These are phyloP conservation scores for Carex pumila DNA, from an alignment of 176 grass and related monocot genomes.

Conservation along the genomic window DNA sequence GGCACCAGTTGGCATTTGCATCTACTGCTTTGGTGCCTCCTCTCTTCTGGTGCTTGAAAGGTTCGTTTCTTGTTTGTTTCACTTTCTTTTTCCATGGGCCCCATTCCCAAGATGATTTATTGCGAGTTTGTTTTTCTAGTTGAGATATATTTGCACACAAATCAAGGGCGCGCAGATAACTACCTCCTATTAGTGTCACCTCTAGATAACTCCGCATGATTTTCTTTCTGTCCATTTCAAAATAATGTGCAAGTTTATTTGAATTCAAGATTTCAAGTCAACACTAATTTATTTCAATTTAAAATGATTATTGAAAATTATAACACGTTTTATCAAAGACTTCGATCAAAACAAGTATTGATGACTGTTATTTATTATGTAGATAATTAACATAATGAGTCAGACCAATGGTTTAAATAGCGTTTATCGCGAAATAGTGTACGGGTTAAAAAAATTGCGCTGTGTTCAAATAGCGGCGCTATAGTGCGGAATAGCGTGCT, in stretches of 20 bases:
- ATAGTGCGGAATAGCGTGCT: no score
- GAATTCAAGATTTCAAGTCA: neutral
- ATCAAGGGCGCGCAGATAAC: neutral
- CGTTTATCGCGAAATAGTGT: no score
- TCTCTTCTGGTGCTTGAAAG: neutral
- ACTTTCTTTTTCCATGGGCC: neutral
- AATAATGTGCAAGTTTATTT: neutral
- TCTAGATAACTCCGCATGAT: neutral
- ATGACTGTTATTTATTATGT: no score
- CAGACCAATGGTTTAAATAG: no score
- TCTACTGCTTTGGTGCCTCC: neutral
- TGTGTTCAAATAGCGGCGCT: no score
- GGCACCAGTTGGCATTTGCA: neutral
- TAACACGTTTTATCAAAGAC: no score
- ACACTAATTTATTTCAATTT: neutral
- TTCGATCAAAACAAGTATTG: no score
- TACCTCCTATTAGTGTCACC: neutral
- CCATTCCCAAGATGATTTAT: no score
- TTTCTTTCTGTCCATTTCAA: no score
- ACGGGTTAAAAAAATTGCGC: no score
- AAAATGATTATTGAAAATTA: neutral
- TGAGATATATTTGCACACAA: no score
- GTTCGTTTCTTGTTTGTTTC: neutral
- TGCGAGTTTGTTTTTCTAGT: neutral
- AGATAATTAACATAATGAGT: no score